Conservation (phyloP, 345 rosid genomes). For the Schrenkiella parvula region DNA sequence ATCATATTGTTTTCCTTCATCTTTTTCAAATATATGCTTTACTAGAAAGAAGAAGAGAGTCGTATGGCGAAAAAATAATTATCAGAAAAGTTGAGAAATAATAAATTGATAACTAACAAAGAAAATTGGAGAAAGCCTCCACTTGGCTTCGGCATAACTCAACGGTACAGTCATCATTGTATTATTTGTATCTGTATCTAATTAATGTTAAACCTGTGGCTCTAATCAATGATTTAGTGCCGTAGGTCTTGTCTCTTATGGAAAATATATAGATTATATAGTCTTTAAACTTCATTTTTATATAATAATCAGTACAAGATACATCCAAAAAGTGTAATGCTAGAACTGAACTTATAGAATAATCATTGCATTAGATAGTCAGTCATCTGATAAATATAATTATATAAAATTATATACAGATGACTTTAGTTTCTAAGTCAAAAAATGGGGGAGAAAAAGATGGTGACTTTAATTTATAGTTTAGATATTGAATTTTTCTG, state of each 20-base stretch:
- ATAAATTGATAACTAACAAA: constrained; percentile 1
- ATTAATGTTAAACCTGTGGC: constrained; percentile 11
- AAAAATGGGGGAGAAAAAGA: too few species aligned
- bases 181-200: constrained; percentile 17
- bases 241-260: constrained; percentile 23
- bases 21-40: neutral
- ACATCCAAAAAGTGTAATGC: constrained; percentile 16
- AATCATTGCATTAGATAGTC: neutral
- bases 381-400: neutral
- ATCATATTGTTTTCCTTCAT: too few species aligned
- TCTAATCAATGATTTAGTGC: constrained; percentile 25
- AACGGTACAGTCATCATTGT: constrained; percentile 22
- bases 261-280: neutral
- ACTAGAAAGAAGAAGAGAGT: neutral
- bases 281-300: neutral
- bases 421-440: too few species aligned
- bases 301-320: neutral
- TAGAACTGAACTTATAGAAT: constrained; percentile 21
- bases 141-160: constrained; percentile 28
- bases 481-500: too few species aligned
- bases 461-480: too few species aligned
- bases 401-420: too few species aligned
- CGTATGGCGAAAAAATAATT: neutral
- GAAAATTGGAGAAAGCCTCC: constrained; percentile 3
- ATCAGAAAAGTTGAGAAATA: neutral